Evolutionary conservation across 2,329 filamentous ascomycete species (phyloP), one percentile per base, ranked within the genome.

Genomic region (Exophiala alcalophila): DNA sequence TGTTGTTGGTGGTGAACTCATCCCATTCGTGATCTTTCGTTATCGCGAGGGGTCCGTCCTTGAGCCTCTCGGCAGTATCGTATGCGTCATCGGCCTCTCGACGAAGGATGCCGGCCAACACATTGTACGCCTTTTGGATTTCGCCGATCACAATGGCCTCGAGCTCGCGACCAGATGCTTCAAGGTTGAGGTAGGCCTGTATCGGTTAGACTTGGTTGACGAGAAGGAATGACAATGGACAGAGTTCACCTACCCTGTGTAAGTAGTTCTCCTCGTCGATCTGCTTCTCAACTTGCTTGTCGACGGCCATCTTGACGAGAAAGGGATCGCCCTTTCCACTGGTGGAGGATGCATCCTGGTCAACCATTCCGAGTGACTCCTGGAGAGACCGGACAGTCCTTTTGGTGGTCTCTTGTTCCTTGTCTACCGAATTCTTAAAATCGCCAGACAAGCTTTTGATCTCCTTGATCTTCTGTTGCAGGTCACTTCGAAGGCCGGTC

Each of bases 201-300:
- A 18, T 14, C 16, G 11, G 40, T 62, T 32, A 58, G 58, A 50
- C 37, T 42, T 4, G 26, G 9, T 5, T 8, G 7, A 11, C 14
- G 11, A 19, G 2, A 38, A 12, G 12, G 14, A 27, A 28, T 19
- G 21, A 43, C 44, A 31, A 25, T 31, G 27, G 24, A 27, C 23
- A 11, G 19, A 25, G 15, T 12, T 25, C n/a, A 62, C 79, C 65
- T 68, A 90, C 87, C 67, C 90, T 79, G 61, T 97, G 92, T 12
- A 98, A 69, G 59, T 98, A 98, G 61, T 97, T 97, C 62, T 98
- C 92, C 64, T 98, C 92, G 55, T 95, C 86, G 42, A 98, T 81
- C 65, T 97, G 92, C 59, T 81, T 84, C 65, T 95, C 90, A 19
- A 98, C 76, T 65, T 95, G 89, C 42, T 85, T 81, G 61, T 98